Base-by-base conservation (phyloP, 2,329 filamentous ascomycete species). In the Nothopassalora personata region DNA sequence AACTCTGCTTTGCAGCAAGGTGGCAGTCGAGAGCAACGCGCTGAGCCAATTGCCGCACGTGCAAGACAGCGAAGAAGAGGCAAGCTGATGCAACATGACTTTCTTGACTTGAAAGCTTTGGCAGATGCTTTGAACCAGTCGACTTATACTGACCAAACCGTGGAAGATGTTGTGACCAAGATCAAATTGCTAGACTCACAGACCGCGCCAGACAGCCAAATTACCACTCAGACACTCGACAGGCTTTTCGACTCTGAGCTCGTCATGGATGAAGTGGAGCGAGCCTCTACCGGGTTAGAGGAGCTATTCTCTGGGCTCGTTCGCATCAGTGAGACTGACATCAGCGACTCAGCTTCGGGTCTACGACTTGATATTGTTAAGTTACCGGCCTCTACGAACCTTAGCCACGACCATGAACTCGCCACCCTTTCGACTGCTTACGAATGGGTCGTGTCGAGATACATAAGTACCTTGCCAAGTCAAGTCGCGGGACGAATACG, bases 401-500 rank as follows among this genome's bases (percentile, higher is more conserved):
- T 28, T 1, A 9, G 28, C 19, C 23, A 27, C 10, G 28, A 13
- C 3, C 9, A 4, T 5, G 28, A 27, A 13, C 5, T 49, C 31
- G 13, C 54, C 13, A 53, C 10, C 43, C 31, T 60, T 10, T 56
- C 49, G 10, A 31, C 58, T 15, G 46, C 61, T 3, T 70, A 71
- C 51, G 60, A 68, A 28, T 46, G 54, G 13, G 60, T 70, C 11
- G 56, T 72, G n/a, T 55, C 64, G 1, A 49, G 33, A 4, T 72
- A 67, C 66, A 62, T 72, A 4, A 60, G 61, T 15, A 58, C 66
- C 30, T 61, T 72, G 0, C 58, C 66, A 19, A 58, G 54, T 11
- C 53, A 63, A 9, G 59, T 68, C 3, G 56, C 66, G 31, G 70
- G 68, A 23, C 56, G 67, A 30, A 60, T 67, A 15, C 66, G 71